Percentiles rank a stretch among this genome's conserved stretches.
These are phyloP conservation scores for Colletotrichum trifolii DNA, from an alignment of 2,329 filamentous ascomycete genomes.

Conservation along the genomic window DNA sequence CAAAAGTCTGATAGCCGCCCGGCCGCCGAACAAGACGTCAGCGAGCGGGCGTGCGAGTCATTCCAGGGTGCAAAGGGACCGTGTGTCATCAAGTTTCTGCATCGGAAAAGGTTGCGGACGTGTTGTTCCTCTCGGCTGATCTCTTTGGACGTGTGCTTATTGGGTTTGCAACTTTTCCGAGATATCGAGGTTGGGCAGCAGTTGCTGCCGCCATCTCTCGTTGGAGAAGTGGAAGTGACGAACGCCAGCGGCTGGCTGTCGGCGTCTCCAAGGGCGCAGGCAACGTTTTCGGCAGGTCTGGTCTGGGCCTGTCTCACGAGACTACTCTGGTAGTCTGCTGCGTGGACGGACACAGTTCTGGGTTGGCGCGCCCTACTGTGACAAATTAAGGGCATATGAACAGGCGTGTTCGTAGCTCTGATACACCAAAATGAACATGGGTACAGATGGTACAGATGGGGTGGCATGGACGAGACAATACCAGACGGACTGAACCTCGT, in stretches of 20 bases:
- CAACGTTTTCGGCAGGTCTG: constrained; percentile 15
- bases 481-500: constrained; percentile 14
- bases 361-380: no score
- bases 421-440: no score
- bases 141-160: constrained; percentile 6
- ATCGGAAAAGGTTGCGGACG: constrained; percentile 16
- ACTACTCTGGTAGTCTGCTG: not conserved
- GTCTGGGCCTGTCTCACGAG: constrained; percentile 6
- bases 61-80: constrained; percentile 13
- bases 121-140: constrained; percentile 25
- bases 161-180: constrained; percentile 9
- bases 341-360: not conserved
- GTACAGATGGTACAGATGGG: not conserved
- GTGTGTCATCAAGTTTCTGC: not conserved
- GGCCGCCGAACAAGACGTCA: not conserved
- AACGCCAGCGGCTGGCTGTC: constrained; percentile 1
- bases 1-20: constrained; percentile 19
- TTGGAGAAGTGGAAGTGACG: constrained; percentile 16
- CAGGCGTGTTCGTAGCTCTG: no score
- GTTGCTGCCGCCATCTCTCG: constrained; percentile 8
- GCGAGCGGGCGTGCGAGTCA: constrained; percentile 29
- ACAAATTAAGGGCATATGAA: no score
- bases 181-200: not conserved
- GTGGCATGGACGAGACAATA: constrained; percentile 27
- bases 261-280: not conserved